Evolutionary conservation across 116 monocot species (phyloP), one percentile per base, ranked within the genome.

Genomic region (Zostera marina): DNA sequence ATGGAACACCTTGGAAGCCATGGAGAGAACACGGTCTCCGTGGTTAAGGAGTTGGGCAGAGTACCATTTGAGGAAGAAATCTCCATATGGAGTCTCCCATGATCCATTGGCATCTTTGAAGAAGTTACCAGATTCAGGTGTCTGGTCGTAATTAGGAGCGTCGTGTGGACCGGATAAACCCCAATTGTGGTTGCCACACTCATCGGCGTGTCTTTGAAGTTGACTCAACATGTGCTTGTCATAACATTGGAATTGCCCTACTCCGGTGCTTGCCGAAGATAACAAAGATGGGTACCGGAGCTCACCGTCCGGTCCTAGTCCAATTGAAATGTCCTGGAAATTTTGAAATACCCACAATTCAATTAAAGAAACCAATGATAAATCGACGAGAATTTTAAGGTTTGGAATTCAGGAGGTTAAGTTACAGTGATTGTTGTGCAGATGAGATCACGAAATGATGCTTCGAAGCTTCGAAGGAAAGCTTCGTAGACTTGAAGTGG

Each of bases 41-140:
- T 85, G 91, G 9, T 62, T 26, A 0, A 85, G 47, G 38, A 91
- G 79, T 53, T 63, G 60, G 14, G 16, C 42, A 7, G 80, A 71
- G 64, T 91, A 91, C 91, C 85, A 91, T 0, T 82, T 70, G 40
- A 85, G 79, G 65, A 91, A 91, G 86, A 91, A 91, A 9, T 86
- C 26, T 8, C 82, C 91, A 52, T 91, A 91, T 11, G 74, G 61
- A 0, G 74, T 68, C 62, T 82, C 66, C 91, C 91, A 91, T 0
- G 91, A 79, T 16, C 91, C 91, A 0, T 66, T 73, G 8, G 55
- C n/a, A 2, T 80, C 82, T 22, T 63, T 77, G 75, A 91, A 91
- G 79, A 91, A 91, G 38, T 59, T 59, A 44, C 56, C 44, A n/a
- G 54, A 40, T 23, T 73, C 67, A 5, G 77, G 81, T 0, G 79